Evolutionary conservation across 495 filamentous ascomycete species (phyloP), one percentile per base, ranked within the genome.

Genomic region (Lindgomyces ingoldianus): DNA sequence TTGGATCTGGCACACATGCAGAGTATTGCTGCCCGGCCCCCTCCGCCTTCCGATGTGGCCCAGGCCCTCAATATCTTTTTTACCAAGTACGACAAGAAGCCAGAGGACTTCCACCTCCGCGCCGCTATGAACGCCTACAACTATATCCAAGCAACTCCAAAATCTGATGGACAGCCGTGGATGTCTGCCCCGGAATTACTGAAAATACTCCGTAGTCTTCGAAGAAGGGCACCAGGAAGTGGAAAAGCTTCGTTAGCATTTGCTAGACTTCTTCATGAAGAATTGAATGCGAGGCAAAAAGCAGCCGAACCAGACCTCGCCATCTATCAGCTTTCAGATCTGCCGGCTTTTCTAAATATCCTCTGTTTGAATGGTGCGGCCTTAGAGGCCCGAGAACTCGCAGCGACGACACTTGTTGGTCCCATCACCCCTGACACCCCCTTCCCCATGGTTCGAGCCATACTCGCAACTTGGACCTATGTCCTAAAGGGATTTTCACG

Each of bases 41-140:
- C 89, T 21, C 73, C 83, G 12, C 75, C 76, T 12, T 70, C 80
- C 25, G 81, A 86, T n/a, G 72, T 96, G 0, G 74, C 83, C 0
- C 75, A 79, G 22, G 90, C 88, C 22, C 89, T 89, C 67, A 78
- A 75, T 52, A 75, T 79, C 4, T 90, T 95, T 62, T 83, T 94
- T 53, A 19, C 67, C 10, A 21, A 42, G 18, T 65, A 65, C 16
- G 16, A 24, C 12, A 51, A 18, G 14, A 39, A 12, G 3, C 39
- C 36, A 21, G 63, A 70, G 39, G 68, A 70, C 58, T 53, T 58
- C 53, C 63, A 70, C 10, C 29, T 70, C 26, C 19, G 44, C 3
- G 11, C 44, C 14, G 63, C 84, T 36, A 64, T 80, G 16, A 72
- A 75, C 1, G 84, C 89, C 18, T 83, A 90, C 60, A 75, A 79